Evolutionary conservation across 352 stramenopile species (phyloP), one percentile per base, ranked within the genome.

Genomic region (Albugo laibachii): DNA sequence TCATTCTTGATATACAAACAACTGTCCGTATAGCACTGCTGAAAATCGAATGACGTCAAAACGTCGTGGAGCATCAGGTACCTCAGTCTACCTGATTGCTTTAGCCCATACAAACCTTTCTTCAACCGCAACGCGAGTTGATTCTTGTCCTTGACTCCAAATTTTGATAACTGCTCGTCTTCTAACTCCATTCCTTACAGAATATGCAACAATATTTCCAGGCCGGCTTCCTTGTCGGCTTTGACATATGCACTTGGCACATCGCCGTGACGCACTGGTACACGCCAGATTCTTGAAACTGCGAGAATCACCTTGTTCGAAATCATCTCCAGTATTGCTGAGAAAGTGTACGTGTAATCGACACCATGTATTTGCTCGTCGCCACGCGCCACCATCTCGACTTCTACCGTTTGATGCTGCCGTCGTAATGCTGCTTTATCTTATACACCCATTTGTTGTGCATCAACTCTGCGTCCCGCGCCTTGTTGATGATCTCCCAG

Each of bases 1-100:
- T 31, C 16, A 5, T 14, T 5, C 34, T 37, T 53, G 27, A 48
- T 60, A 44, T 61, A 65, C 0, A 66, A 12, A 46, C 51, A 66
- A 12, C 47, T 45, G 50, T 72, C 54, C 0, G 56, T 54, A 13
- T 56, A 36, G 21, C 52, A 55, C 27, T 61, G 47, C 0, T 8
- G 41, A 38, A 63, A 64, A 1, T 54, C 51, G 0, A 57, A 8
- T 10, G 24, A 31, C 24, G 8, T 31, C 8, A 31, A 3, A 8
- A 31, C 8, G 3, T 31, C 16, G 31, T 66, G 16, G 8, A 43
- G 16, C 38, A 43, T 43, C 20, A 24, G 8, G 20, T 43, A 10
- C 38, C 60, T 67, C 34, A 73, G 27, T 0, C 54, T 21, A 5
- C 54, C 54, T 0, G 60, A 52, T 35, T 69, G 61, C 36, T 62